These are phyloP conservation scores for Globisporangium orthogonon DNA, from an alignment of 352 stramenopile species.

Conservation along the genomic window DNA sequence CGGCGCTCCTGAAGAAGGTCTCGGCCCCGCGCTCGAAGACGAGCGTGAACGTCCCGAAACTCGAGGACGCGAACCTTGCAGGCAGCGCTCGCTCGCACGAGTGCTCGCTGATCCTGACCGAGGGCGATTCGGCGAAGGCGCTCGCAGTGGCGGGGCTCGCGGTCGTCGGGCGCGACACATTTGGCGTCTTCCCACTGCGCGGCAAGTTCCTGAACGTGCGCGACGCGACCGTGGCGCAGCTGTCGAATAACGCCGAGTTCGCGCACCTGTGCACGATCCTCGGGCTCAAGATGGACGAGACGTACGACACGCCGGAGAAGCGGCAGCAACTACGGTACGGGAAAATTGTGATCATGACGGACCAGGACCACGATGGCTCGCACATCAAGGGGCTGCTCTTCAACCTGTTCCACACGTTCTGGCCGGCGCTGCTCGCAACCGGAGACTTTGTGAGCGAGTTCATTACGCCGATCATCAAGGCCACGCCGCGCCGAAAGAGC, in stretches of 20 bases:
- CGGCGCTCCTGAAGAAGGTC: slow-evolving; percentile 92
- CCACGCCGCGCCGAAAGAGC: slow-evolving; percentile 60
- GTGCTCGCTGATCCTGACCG: slow-evolving; percentile 97
- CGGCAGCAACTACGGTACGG: slow-evolving; percentile 93
- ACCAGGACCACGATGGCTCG: slow-evolving; percentile 98
- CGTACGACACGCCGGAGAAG: slow-evolving; percentile 92
- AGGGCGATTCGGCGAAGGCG: slow-evolving; percentile 99
- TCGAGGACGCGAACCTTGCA: slow-evolving; percentile 98
- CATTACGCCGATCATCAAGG: slow-evolving; percentile 99
- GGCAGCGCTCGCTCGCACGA: slow-evolving; percentile 89
- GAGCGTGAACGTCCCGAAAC: slow-evolving; percentile 94
- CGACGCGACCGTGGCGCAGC: slow-evolving; percentile 74
- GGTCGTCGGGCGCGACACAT: slow-evolving; percentile 97
- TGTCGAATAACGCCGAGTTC: slow-evolving; percentile 94
- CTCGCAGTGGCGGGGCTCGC: slow-evolving; percentile 97
- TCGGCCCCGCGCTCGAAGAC: slow-evolving; percentile 42
- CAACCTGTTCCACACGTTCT: slow-evolving; percentile 99
- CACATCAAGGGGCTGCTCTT: slow-evolving; percentile 99
- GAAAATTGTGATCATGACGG: slow-evolving; percentile 99
- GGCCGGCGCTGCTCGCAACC: slow-evolving; percentile 93
- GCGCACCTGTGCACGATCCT: slow-evolving; percentile 97
- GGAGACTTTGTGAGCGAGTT: slow-evolving; percentile 98
- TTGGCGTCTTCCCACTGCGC: slow-evolving; percentile 98
- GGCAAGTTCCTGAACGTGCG: slow-evolving; percentile 93
- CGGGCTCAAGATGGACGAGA: slow-evolving; percentile 94